Conservation (phyloP, 148 eudicot genomes). For the Vaccinium myrtillus region DNA sequence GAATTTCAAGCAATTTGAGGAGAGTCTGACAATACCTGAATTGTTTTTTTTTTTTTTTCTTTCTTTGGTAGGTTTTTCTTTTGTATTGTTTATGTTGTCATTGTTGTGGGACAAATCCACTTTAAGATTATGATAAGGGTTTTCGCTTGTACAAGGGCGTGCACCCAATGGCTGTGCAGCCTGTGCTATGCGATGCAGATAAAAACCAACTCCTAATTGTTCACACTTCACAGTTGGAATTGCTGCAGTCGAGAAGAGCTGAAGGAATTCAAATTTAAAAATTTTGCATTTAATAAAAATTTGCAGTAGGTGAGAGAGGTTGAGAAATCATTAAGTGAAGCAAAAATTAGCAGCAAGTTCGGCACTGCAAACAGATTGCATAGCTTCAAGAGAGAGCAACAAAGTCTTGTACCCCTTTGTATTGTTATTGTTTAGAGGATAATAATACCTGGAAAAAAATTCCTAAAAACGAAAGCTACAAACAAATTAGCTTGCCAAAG, state of each 20-base stretch:
- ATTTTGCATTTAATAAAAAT: not conserved
- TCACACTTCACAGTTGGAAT: not conserved
- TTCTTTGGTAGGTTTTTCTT: not conserved
- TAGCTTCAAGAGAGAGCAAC: not conserved
- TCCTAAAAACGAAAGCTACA: not conserved
- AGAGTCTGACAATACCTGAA: not conserved
- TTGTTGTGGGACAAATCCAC: not conserved
- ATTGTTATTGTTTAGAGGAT: not conserved
- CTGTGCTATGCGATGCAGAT: not conserved
- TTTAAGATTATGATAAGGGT: not conserved
- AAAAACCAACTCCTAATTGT: not conserved
- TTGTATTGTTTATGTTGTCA: not conserved
- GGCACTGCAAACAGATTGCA: not conserved
- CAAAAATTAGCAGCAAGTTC: not conserved
- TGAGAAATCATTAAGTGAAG: not conserved
- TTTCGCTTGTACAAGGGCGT: not conserved
- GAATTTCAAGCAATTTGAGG: too few relatives aligned
- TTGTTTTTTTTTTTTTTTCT: not conserved
- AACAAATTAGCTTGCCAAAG: not conserved
- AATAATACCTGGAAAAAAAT: not conserved
- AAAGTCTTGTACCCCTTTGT: not conserved
- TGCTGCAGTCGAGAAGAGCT: not conserved
- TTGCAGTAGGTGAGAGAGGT: not conserved
- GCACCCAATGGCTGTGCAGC: not conserved
- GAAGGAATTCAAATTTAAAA: not conserved